Evolutionary conservation across 1,284 basidiomycete species (phyloP).

Genomic region (Agroathelia rolfsii): DNA sequence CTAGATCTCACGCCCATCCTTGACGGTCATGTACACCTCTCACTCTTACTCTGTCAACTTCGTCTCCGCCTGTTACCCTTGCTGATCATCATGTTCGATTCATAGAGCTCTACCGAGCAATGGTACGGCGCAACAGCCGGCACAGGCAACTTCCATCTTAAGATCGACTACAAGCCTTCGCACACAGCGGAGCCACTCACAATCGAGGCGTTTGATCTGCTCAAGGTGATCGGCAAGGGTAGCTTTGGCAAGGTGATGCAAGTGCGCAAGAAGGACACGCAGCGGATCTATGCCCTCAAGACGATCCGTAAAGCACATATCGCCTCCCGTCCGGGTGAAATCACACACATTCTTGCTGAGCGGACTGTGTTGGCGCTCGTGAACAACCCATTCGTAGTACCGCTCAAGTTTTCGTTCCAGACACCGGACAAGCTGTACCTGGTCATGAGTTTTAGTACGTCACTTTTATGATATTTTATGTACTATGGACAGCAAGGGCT

Average conservation of each 20-base stretch:
- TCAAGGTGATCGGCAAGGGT: slow-evolving; percentile 98
- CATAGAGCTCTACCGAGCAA: slow-evolving; percentile 64
- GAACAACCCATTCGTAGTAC: slow-evolving; percentile 98
- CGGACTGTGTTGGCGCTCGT: slow-evolving; percentile 94
- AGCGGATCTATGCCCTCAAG: slow-evolving; percentile 96
- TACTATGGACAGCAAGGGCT: slow-evolving; percentile 4
- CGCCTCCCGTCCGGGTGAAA: slow-evolving; percentile 90
- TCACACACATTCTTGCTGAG: slow-evolving; percentile 97
- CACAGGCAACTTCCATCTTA: slow-evolving; percentile 88
- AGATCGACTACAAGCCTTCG: slow-evolving; percentile 86
- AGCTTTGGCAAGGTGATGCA: slow-evolving; percentile 98
- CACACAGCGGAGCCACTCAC: slow-evolving; percentile 79
- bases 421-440: slow-evolving; percentile 96
- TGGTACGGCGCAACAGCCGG: slow-evolving; percentile 87
- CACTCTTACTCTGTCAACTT: slow-evolving; percentile 8
- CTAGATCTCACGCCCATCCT: slow-evolving; percentile 86
- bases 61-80: slow-evolving; percentile 6
- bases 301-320: slow-evolving; percentile 99
- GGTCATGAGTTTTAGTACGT: slow-evolving; percentile 85
- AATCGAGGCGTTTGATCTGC: slow-evolving; percentile 93
- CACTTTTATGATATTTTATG: slow-evolving; percentile 4
- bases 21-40: slow-evolving; percentile 55
- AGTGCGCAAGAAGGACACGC: slow-evolving; percentile 96
- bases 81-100: slow-evolving; percentile 7
- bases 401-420: slow-evolving; percentile 98